Conservation (phyloP, 1,284 basidiomycete species). For the Malassezia nana region DNA sequence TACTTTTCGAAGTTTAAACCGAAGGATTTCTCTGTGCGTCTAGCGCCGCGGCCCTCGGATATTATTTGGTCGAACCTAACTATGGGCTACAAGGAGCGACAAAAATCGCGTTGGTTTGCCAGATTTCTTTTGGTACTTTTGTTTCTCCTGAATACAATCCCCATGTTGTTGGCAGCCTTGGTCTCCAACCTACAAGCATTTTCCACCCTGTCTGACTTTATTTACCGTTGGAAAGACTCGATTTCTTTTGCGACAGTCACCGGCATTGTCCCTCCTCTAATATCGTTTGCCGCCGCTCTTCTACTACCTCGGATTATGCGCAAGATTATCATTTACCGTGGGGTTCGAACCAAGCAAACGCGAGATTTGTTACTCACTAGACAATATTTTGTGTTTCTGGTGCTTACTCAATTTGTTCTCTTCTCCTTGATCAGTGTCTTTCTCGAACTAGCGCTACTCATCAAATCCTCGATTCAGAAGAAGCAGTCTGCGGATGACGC, state of each 20-base stretch:
- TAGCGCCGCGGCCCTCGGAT: slow-evolving; percentile 37
- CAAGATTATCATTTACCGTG: slow-evolving; percentile 41
- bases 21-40: slow-evolving; percentile 26
- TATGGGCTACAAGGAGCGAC: slow-evolving; percentile 22
- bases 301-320: slow-evolving; percentile 42
- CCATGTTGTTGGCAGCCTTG: slow-evolving; percentile 33
- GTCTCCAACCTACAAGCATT: slow-evolving; percentile 41
- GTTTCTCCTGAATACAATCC: slow-evolving; percentile 41
- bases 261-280: slow-evolving; percentile 38
- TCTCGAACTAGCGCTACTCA: slow-evolving; percentile 23
- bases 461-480: not conserved
- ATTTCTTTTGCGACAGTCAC: slow-evolving; percentile 36
- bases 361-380: slow-evolving; percentile 31
- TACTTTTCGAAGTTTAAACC: slow-evolving; percentile 26
- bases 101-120: slow-evolving; percentile 29
- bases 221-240: not conserved
- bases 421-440: slow-evolving; percentile 45
- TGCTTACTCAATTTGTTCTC: slow-evolving; percentile 44
- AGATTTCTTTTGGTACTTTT: slow-evolving; percentile 31
- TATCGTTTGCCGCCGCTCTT: slow-evolving; percentile 34
- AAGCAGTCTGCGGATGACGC: not conserved
- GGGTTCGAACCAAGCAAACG: slow-evolving; percentile 33
- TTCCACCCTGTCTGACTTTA: slow-evolving; percentile 24
- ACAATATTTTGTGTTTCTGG: slow-evolving; percentile 43
- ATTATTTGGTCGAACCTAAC: slow-evolving; percentile 46